Conservation (phyloP, 257 asterid species). For the Ballota nigra region DNA sequence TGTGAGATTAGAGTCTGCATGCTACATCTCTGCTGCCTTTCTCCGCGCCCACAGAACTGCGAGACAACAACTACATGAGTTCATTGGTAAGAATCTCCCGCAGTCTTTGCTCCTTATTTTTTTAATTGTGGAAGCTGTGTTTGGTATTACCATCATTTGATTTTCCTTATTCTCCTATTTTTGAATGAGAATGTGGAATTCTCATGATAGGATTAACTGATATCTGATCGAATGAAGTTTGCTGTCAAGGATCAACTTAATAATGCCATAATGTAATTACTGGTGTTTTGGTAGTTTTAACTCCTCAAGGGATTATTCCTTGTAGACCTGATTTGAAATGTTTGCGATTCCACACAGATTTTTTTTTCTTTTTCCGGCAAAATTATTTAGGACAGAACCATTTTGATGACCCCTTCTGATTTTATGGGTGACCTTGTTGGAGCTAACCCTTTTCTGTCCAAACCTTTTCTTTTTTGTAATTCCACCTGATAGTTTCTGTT, state of each 20-base stretch:
- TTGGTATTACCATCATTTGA: neutral
- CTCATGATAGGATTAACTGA: neutral
- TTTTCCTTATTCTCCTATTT: neutral
- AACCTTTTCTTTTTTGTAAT: neutral
- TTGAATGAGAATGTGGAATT: neutral
- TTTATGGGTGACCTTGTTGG: neutral
- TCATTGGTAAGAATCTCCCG: slow-evolving; percentile 61
- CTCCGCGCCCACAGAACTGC: slow-evolving; percentile 91
- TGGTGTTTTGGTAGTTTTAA: neutral
- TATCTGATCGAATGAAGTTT: neutral
- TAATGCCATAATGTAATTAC: neutral
- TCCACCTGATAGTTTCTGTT: neutral
- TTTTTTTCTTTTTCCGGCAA: neutral
- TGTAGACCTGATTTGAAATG: neutral
- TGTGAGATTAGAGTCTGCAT: slow-evolving; percentile 77
- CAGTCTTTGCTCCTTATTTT: slow-evolving; percentile 15
- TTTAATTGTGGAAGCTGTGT: slow-evolving; percentile 1
- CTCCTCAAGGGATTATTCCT: too few species aligned
- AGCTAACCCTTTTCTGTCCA: neutral
- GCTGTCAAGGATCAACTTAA: neutral
- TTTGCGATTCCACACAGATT: neutral
- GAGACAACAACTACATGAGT: slow-evolving; percentile 69
- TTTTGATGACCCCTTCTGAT: neutral
- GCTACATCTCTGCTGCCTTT: slow-evolving; percentile 95
- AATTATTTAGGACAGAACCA: neutral